These are phyloP conservation scores for Favolaschia claudopus DNA, from an alignment of 768 basidiomycete species.

Conservation along the genomic window DNA sequence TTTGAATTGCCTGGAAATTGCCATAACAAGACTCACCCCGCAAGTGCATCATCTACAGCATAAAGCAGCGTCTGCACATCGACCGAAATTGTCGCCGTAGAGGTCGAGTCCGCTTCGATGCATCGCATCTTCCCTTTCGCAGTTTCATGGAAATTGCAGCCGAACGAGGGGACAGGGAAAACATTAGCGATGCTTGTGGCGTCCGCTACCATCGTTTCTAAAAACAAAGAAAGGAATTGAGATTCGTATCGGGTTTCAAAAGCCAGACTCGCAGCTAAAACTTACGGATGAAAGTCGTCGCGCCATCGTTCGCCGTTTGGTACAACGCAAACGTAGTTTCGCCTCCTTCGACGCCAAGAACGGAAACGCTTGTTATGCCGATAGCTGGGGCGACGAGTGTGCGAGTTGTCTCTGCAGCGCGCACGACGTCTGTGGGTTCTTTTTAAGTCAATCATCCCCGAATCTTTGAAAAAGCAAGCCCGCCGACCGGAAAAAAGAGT, in stretches of 20 bases:
- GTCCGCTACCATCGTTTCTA: constrained; percentile 19
- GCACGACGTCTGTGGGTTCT: constrained; percentile 4
- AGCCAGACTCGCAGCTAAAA: constrained; percentile 1
- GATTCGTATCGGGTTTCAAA: constrained; percentile 5
- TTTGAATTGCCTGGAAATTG: constrained; percentile 10
- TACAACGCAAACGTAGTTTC: constrained; percentile 17
- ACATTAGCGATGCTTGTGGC: constrained; percentile 10
- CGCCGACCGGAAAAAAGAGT: constrained; percentile 12
- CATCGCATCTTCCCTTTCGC: constrained; percentile 18
- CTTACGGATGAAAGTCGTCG: constrained; percentile 13
- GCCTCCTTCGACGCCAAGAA: constrained; percentile 15
- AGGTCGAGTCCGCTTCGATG: constrained; percentile 9
- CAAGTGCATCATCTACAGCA: constrained; percentile 7
- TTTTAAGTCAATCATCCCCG: constrained; percentile 5
- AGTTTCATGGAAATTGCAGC: constrained; percentile 14
- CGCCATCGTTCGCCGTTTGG: constrained; percentile 13
- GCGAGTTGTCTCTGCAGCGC: constrained; percentile 10
- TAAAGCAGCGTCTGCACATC: constrained; percentile 11
- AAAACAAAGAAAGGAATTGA: constrained; percentile 1
- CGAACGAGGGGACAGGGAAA: constrained; percentile 10
- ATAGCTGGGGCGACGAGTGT: constrained; percentile 13
- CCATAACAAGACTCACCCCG: constrained; percentile 4
- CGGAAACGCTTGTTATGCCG: constrained; percentile 13
- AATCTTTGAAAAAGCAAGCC: constrained; percentile 5
- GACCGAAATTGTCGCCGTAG: constrained; percentile 12